A percentile compares a stretch with the other conserved stretches of the same genome.
phyloP scores from a whole-genome alignment of 2,329 filamentous ascomycete species.

The Akanthomyces muscarius region DNA sequence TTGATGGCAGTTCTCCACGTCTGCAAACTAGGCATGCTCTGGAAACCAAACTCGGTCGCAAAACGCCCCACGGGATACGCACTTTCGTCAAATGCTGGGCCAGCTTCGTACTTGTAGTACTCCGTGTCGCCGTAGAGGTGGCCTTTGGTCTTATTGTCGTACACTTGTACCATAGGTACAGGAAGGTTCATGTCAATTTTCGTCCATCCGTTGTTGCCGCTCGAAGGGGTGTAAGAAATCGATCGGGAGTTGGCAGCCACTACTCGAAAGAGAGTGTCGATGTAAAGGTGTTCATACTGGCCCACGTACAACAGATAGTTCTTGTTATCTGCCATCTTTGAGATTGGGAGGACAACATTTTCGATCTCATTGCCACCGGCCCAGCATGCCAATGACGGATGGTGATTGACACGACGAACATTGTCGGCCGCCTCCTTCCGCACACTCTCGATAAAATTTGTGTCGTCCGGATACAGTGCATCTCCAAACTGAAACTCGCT shows the following conservation, averaged over 20 bases:
- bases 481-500: constrained; percentile 61
- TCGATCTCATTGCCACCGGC: constrained; percentile 59
- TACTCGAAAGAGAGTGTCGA: constrained; percentile 9
- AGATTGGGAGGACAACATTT: constrained; percentile 43
- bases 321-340: not conserved
- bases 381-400: constrained; percentile 53
- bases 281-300: constrained; percentile 16
- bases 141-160: constrained; percentile 12
- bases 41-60: constrained; percentile 15
- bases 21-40: constrained; percentile 16
- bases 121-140: constrained; percentile 14
- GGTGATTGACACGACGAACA: constrained; percentile 57
- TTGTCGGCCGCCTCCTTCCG: constrained; percentile 55
- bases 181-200: constrained; percentile 11
- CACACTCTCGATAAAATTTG: constrained; percentile 52
- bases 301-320: constrained; percentile 6
- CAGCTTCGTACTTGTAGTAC: constrained; percentile 12
- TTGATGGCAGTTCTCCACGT: constrained; percentile 8
- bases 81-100: not conserved
- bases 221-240: constrained; percentile 15
- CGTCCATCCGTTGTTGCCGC: constrained; percentile 15
- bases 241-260: constrained; percentile 13
- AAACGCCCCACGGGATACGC: constrained; percentile 15
- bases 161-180: constrained; percentile 14
- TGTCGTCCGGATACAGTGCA: constrained; percentile 53